These are phyloP conservation scores for Carallia brachiata DNA, from an alignment of 345 rosid species.

Conservation along the genomic window DNA sequence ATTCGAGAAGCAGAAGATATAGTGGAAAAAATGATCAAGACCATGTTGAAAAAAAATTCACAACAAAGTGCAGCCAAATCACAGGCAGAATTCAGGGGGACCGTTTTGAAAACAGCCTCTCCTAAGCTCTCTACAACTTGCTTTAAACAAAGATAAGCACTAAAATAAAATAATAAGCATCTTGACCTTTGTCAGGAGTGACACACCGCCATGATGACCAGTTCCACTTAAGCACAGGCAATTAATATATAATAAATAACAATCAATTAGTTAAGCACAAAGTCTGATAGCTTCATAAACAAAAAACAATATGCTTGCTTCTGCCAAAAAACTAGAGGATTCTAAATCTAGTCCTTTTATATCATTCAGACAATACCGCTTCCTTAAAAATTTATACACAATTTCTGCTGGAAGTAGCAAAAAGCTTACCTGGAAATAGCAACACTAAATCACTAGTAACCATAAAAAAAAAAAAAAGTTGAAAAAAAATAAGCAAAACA, in stretches of 20 bases:
- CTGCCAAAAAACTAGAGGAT: constrained; percentile 22
- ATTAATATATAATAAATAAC: constrained; percentile 18
- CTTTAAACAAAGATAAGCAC: constrained; percentile 20
- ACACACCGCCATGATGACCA: constrained; percentile 17
- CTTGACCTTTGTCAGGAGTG: constrained; percentile 41
- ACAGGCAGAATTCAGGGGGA: background rate
- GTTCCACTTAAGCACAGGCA: constrained; percentile 11
- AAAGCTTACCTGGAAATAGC: constrained; percentile 36
- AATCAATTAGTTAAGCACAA: constrained; percentile 17
- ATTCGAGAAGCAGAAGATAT: background rate
- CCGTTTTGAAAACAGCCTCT: background rate
- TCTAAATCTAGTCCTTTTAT: constrained; percentile 19
- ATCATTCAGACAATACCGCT: constrained; percentile 16
- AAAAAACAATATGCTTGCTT: constrained; percentile 17
- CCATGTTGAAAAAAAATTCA: background rate
- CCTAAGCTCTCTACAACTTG: constrained; percentile 12
- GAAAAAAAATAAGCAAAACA: constrained; percentile 47
- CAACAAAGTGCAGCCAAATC: constrained; percentile 2
- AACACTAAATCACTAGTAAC: constrained; percentile 21
- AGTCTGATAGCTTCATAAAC: constrained; percentile 13
- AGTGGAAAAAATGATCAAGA: background rate
- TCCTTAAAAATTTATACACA: constrained; percentile 34
- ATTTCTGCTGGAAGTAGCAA: constrained; percentile 34
- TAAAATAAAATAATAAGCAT: constrained; percentile 13
- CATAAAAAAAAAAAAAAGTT: constrained; percentile 1